These are phyloP conservation scores for Nakaseomyces kungkrabaensis DNA, from an alignment of 1,139 yeast species.

Conservation along the genomic window DNA sequence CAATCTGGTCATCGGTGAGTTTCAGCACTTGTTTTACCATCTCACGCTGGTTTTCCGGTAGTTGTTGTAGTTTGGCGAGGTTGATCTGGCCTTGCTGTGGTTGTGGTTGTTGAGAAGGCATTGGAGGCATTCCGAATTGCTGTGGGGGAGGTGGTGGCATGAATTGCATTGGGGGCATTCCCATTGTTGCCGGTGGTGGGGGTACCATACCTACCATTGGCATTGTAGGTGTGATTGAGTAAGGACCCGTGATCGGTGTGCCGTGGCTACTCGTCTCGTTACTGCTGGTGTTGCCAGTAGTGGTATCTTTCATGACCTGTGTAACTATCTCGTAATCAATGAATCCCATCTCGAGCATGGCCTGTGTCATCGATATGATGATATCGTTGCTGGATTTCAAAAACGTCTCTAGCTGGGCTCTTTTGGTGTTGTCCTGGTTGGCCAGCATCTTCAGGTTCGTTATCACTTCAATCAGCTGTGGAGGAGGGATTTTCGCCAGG, in stretches of 20 bases:
- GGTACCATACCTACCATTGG: conserved; percentile 6
- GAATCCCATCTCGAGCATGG: conserved; percentile 66
- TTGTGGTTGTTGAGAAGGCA: conserved; percentile 2
- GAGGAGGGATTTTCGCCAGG: conserved; percentile 55
- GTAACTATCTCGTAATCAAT: conserved; percentile 55
- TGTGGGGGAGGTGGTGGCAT: not conserved
- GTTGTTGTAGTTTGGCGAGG: conserved; percentile 14
- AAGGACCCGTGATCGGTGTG: not conserved
- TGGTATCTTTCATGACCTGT: conserved; percentile 30
- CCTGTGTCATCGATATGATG: conserved; percentile 61
- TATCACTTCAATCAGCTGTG: conserved; percentile 55
- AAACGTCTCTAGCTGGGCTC: conserved; percentile 35
- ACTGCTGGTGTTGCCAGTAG: conserved; percentile 3
- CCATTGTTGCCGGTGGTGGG: not conserved
- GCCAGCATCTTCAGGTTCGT: conserved; percentile 49
- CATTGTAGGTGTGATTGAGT: not conserved
- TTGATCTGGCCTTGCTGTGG: conserved; percentile 10
- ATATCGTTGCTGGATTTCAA: conserved; percentile 48
- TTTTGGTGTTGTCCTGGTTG: conserved; percentile 43
- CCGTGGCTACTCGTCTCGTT: conserved; percentile 8
- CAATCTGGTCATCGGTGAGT: conserved; percentile 46
- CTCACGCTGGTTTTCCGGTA: conserved; percentile 48
- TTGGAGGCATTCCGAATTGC: not conserved
- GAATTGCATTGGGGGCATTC: conserved; percentile 8
- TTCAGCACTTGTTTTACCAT: conserved; percentile 56